A percentile compares a stretch with the other conserved stretches of the same genome.
These are phyloP conservation scores for Colletotrichum camelliae DNA, from an alignment of 2,329 filamentous ascomycete genomes.

Conservation along the genomic window DNA sequence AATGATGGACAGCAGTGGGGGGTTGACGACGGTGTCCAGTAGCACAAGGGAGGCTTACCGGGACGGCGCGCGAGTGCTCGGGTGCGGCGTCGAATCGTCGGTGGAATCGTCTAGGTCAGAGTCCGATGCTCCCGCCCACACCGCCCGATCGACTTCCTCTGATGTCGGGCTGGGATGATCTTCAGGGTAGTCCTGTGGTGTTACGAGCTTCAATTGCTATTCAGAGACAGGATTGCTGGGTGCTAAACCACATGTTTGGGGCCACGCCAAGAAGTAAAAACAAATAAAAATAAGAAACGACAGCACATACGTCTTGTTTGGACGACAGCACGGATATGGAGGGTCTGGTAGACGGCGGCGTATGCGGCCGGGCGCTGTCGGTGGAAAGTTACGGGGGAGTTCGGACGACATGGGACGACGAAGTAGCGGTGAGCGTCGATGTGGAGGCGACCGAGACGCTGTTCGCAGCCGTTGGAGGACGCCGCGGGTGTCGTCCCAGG, in stretches of 20 bases:
- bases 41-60: not conserved
- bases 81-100: conserved; percentile 3
- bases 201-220: not conserved
- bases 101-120: conserved; percentile 1
- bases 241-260: not conserved
- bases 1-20: not conserved
- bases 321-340: conserved; percentile 14
- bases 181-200: not conserved
- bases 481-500: not conserved
- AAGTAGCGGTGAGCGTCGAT: conserved; percentile 23
- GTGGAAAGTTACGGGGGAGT: conserved; percentile 15
- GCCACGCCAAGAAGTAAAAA: not conserved
- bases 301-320: not conserved
- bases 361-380: conserved; percentile 6
- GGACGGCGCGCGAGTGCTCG: not conserved
- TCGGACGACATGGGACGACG: conserved; percentile 18
- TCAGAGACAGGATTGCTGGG: not conserved
- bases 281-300: not conserved
- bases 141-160: conserved; percentile 6
- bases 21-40: not conserved
- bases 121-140: conserved; percentile 16
- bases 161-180: conserved; percentile 18
- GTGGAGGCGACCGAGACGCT: conserved; percentile 18
- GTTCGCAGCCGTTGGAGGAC: conserved; percentile 14
- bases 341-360: conserved; percentile 18